A percentile compares a stretch with the other conserved stretches of the same genome.
phyloP scores from a whole-genome alignment of 768 basidiomycete genomes.

The Pulveroboletus sp. region DNA sequence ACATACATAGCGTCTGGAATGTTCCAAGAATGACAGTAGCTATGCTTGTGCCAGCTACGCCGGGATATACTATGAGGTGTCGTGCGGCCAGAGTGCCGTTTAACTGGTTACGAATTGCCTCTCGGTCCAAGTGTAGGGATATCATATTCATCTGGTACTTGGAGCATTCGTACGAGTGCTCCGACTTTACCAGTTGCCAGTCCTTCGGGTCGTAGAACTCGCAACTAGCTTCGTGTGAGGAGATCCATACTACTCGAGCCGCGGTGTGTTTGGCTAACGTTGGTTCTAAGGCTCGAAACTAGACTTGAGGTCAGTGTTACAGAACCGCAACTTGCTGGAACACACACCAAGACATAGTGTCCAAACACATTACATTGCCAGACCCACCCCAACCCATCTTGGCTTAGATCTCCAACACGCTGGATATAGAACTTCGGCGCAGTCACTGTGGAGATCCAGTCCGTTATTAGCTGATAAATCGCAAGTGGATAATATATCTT shows the following conservation, averaged over 20 bases:
- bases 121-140: conserved; percentile 47
- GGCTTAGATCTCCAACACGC: conserved; percentile 50
- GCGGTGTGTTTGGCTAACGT: conserved; percentile 44
- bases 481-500: conserved; percentile 47
- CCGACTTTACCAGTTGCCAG: conserved; percentile 62
- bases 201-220: conserved; percentile 56
- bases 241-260: conserved; percentile 70
- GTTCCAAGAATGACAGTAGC: conserved; percentile 42
- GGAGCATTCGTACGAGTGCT: conserved; percentile 60
- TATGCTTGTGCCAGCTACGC: conserved; percentile 64
- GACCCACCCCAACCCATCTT: conserved; percentile 70
- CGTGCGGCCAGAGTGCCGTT: conserved; percentile 22
- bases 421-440: conserved; percentile 56
- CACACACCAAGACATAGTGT: conserved; percentile 70
- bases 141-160: conserved; percentile 80
- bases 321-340: neutral
- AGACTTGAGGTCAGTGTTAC: conserved; percentile 5
- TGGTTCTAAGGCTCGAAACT: conserved; percentile 63
- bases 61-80: conserved; percentile 67
- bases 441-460: conserved; percentile 47
- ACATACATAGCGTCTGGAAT: conserved; percentile 45
- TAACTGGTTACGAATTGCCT: conserved; percentile 29
- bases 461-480: conserved; percentile 43
- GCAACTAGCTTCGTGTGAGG: conserved; percentile 61
- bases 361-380: conserved; percentile 87